Evolutionary conservation across 257 asterid species (phyloP), one percentile per base, ranked within the genome.

Genomic region (Nicotiana benthamiana): DNA sequence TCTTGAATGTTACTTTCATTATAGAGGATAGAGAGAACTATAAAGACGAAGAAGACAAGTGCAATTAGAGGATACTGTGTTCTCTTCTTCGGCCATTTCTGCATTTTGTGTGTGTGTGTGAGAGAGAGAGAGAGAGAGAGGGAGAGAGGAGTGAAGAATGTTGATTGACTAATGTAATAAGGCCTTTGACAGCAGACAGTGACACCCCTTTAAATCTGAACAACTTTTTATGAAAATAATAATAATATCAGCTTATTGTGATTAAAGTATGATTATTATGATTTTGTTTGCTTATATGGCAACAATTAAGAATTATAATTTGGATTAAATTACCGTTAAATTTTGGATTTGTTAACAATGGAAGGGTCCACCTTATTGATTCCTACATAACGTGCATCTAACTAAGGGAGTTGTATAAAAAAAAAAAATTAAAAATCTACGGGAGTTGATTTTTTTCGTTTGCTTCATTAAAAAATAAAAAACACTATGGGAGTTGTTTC

Each of bases 61-160:
- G 92, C 91, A 20, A 94, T 26, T 0, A 93, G 79, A 53, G 97
- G 99, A 77, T 90, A 85, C 24, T 88, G 92, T 0, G 87, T 62
- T 79, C 84, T 91, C 84, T 83, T 92, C 92, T 90, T 92, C 4
- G 85, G 93, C 92, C 92, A 91, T 83, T 89, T 89, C 80, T 89
- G 94, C 93, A 89, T 89, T 51, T 61, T 40, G 13, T 34, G 34
- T 27, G 36, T 63, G 20, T 70, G 79, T 62, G 75, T 1, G 43
- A 18, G 72, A 43, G 56, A 80, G 83, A 79, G 62, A 5, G 64
- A 10, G 22, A 62, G 51, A 27, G 75, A 66, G 54, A 80, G 82
- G 79, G 40, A 51, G 63, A 26, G 22, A 8, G 30, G 40, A 75
- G 7, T 15, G 11, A 18, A 56, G 62, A 68, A 79, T 46, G 20